Percentiles rank a stretch among this genome's conserved stretches.
These are phyloP conservation scores for Penicillium odoratum DNA, from an alignment of 495 filamentous ascomycete species.

Conservation along the genomic window DNA sequence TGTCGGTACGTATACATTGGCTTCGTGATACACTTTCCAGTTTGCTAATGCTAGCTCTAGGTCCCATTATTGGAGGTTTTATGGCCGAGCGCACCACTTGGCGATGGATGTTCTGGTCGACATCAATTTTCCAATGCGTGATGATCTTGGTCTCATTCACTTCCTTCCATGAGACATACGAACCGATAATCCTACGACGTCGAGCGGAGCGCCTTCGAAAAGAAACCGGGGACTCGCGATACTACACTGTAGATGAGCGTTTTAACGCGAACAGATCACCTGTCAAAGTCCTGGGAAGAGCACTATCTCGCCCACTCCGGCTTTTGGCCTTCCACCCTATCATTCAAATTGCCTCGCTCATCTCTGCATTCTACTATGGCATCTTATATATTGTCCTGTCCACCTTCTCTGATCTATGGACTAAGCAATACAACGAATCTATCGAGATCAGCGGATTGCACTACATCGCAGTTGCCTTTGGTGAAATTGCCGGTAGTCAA, in stretches of 20 bases:
- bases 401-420: conserved; percentile 61
- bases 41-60: conserved; percentile 8
- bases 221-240: conserved; percentile 54
- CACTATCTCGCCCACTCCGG: conserved; percentile 45
- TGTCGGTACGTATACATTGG: conserved; percentile 28
- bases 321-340: conserved; percentile 53
- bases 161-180: conserved; percentile 59
- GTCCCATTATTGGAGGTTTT: conserved; percentile 51
- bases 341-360: conserved; percentile 51
- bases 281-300: conserved; percentile 22
- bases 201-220: conserved; percentile 53
- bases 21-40: not conserved
- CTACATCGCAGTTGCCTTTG: conserved; percentile 60
- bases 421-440: conserved; percentile 48
- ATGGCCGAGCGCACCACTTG: conserved; percentile 57
- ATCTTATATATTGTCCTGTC: conserved; percentile 65
- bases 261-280: conserved; percentile 14
- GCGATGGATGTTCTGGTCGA: conserved; percentile 57
- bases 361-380: conserved; percentile 63
- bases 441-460: conserved; percentile 58
- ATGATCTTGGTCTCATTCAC: conserved; percentile 20
- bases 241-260: conserved; percentile 15
- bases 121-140: conserved; percentile 27
- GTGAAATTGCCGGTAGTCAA: conserved; percentile 59
- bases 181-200: conserved; percentile 52